A percentile compares a stretch with the other conserved stretches of the same genome.
These are phyloP conservation scores for Cystofilobasidium bisporidii DNA, from an alignment of 768 basidiomycete genomes.

Conservation along the genomic window DNA sequence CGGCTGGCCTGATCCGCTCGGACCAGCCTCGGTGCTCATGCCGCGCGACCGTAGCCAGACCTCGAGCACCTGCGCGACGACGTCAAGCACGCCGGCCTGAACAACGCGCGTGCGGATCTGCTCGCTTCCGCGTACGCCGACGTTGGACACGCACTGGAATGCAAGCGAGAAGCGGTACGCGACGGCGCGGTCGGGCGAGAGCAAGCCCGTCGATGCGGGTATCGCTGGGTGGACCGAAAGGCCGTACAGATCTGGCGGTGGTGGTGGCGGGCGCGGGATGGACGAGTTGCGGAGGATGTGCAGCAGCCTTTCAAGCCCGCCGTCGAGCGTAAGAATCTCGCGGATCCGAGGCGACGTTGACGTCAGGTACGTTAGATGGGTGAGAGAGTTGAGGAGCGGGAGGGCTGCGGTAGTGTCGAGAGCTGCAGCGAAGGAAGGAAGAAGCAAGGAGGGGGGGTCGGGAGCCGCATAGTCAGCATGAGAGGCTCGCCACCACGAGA, in stretches of 20 bases:
- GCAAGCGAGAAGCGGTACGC: conserved; percentile 59
- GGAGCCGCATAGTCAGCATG: neutral
- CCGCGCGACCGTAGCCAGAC: conserved; percentile 84
- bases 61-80: conserved; percentile 86
- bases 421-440: conserved; percentile 30
- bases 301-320: conserved; percentile 90
- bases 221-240: conserved; percentile 38
- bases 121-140: conserved; percentile 90
- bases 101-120: conserved; percentile 83
- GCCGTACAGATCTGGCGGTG: conserved; percentile 38
- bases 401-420: conserved; percentile 42
- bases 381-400: conserved; percentile 79
- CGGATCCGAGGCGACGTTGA: conserved; percentile 94
- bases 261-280: conserved; percentile 55
- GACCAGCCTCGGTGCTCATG: conserved; percentile 71
- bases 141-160: conserved; percentile 94
- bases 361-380: conserved; percentile 90
- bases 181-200: conserved; percentile 36
- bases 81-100: conserved; percentile 84
- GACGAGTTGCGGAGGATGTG: conserved; percentile 75
- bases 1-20: conserved; percentile 46
- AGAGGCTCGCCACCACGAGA: too few species aligned
- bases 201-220: conserved; percentile 38
- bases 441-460: too few species aligned
- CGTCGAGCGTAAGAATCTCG: conserved; percentile 96